Evolutionary conservation across 495 filamentous ascomycete genomes (phyloP).

Genomic region (Daldinia vernicosa): DNA sequence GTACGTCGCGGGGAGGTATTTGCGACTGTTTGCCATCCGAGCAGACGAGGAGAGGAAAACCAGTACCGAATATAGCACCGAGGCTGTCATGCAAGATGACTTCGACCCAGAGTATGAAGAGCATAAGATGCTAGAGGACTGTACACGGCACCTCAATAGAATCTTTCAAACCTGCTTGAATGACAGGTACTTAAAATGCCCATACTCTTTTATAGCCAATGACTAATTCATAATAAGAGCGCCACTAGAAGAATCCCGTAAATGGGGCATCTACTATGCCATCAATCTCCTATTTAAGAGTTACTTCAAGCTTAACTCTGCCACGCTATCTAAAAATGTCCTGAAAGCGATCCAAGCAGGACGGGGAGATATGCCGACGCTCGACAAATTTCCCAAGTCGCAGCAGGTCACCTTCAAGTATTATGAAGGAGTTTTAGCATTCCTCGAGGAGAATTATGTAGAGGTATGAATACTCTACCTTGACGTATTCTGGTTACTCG

Average conservation of each 20-base stretch:
- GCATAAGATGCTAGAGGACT: slow-evolving; percentile 86
- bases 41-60: slow-evolving; percentile 74
- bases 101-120: slow-evolving; percentile 73
- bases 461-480: slow-evolving; percentile 58
- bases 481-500: background rate
- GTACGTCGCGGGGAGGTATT: slow-evolving; percentile 82
- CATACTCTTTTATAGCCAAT: slow-evolving; percentile 18
- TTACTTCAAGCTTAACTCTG: slow-evolving; percentile 93
- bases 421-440: slow-evolving; percentile 87
- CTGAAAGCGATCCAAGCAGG: slow-evolving; percentile 80
- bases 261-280: slow-evolving; percentile 96
- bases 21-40: slow-evolving; percentile 86
- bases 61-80: slow-evolving; percentile 54
- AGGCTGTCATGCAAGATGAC: slow-evolving; percentile 74
- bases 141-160: slow-evolving; percentile 83
- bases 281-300: slow-evolving; percentile 96
- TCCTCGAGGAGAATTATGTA: slow-evolving; percentile 90
- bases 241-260: slow-evolving; percentile 85
- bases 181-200: slow-evolving; percentile 72
- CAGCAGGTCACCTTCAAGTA: slow-evolving; percentile 98
- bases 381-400: slow-evolving; percentile 79
- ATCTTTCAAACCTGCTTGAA: slow-evolving; percentile 88
- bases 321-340: slow-evolving; percentile 89
- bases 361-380: slow-evolving; percentile 74
- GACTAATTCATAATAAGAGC: slow-evolving; percentile 63